Conservation (phyloP, 495 filamentous ascomycete species). For the Neurospora sp. region DNA sequence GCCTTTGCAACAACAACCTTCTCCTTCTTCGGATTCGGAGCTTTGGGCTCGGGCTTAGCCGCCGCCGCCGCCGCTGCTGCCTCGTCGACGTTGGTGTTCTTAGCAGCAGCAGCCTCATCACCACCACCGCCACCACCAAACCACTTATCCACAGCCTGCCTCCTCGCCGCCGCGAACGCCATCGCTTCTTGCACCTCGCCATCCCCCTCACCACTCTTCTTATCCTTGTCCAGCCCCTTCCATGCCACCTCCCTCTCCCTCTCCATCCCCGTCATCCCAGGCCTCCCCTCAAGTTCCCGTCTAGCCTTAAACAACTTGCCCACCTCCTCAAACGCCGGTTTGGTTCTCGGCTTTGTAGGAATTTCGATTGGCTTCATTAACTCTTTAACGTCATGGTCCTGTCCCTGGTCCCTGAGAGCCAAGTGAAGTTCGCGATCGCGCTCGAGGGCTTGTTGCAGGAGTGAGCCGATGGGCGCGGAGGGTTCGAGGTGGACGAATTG, state of each 20-base stretch:
- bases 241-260: not conserved
- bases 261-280: too few species aligned
- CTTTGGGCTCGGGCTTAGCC: not conserved
- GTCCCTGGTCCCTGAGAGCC: not conserved
- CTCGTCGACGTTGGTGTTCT: not conserved
- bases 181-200: not conserved
- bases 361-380: not conserved
- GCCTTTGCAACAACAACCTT: not conserved
- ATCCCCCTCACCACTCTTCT: not conserved
- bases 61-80: not conserved
- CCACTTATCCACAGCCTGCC: not conserved
- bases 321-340: not conserved
- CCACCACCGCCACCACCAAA: not conserved
- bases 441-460: slow-evolving; percentile 2
- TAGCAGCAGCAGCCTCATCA: not conserved
- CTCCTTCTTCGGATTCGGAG: not conserved
- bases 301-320: not conserved
- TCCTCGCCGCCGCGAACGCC: not conserved
- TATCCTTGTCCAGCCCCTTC: too few species aligned
- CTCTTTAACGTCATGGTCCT: not conserved
- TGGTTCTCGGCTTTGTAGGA: not conserved
- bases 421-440: slow-evolving; percentile 1
- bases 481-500: not conserved
- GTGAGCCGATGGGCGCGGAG: not conserved
- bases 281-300: too few species aligned